phyloP scores from a whole-genome alignment of 2,329 filamentous ascomycete genomes.

The Penicillium crustosum region DNA sequence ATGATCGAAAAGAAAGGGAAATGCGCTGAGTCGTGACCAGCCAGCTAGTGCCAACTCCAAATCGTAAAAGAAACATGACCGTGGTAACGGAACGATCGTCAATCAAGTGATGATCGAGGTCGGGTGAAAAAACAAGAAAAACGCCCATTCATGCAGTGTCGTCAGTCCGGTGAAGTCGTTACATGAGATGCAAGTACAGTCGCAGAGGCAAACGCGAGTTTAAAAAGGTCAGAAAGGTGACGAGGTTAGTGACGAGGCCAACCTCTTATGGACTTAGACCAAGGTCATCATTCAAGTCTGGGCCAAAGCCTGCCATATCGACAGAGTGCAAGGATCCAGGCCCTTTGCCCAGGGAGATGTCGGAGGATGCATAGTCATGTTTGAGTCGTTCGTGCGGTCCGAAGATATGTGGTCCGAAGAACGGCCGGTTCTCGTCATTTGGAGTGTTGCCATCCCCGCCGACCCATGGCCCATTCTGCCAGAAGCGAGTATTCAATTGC shows the following conservation, averaged over 20 bases:
- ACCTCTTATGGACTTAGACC: conserved; percentile 40
- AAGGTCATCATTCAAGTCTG: conserved; percentile 41
- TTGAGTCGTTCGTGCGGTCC: conserved; percentile 45
- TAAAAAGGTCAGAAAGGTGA: conserved; percentile 9
- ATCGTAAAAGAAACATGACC: conserved; percentile 24
- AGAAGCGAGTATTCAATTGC: conserved; percentile 47
- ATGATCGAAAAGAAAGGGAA: conserved; percentile 13
- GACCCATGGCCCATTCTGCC: conserved; percentile 46
- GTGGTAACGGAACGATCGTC: conserved; percentile 22
- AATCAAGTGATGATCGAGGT: too few relatives aligned
- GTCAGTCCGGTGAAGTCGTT: conserved; percentile 43
- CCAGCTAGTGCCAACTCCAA: conserved; percentile 37
- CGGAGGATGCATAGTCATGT: conserved; percentile 46
- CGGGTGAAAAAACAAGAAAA: conserved; percentile 28
- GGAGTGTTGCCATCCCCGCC: conserved; percentile 45
- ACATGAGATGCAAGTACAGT: conserved; percentile 38
- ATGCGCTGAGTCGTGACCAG: conserved; percentile 36
- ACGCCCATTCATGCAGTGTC: conserved; percentile 44
- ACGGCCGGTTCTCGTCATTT: conserved; percentile 44
- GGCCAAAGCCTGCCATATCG: conserved; percentile 47
- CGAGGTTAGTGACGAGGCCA: neutral
- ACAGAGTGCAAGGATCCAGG: conserved; percentile 47
- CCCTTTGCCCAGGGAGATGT: conserved; percentile 44
- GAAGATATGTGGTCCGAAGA: conserved; percentile 42
- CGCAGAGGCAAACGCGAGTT: conserved; percentile 27